Evolutionary conservation across 2,329 filamentous ascomycete species (phyloP).

Genomic region (Xylariaceae sp.): DNA sequence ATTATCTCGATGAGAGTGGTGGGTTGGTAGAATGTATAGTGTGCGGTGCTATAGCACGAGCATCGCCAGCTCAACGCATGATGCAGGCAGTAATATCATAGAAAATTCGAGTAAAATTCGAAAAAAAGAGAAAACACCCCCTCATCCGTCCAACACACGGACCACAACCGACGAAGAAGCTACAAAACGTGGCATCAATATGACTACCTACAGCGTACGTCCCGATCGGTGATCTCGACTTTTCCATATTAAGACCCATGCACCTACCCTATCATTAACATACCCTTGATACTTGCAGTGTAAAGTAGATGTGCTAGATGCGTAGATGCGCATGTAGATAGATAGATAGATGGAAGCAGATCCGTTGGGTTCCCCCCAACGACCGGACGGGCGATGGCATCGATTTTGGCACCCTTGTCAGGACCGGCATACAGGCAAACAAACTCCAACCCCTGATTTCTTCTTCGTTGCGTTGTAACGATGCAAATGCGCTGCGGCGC

Average conservation of each 20-base stretch:
- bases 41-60: background rate
- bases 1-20: background rate
- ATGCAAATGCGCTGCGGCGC: background rate
- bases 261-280: too few species aligned
- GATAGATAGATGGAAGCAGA: background rate
- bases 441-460: too few species aligned
- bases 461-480: too few species aligned
- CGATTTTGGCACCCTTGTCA: conserved; percentile 12
- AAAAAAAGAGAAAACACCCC: background rate
- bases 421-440: background rate
- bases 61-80: background rate
- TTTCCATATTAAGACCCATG: too few species aligned
- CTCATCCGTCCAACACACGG: too few species aligned
- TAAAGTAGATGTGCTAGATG: background rate
- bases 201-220: background rate
- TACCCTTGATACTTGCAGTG: too few species aligned
- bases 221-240: background rate
- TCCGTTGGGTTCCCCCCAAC: background rate
- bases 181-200: background rate
- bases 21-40: background rate
- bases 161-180: background rate
- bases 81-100: background rate
- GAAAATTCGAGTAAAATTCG: too few species aligned
- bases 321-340: background rate
- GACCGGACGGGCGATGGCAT: conserved; percentile 27